Percentiles rank a stretch among this genome's conserved stretches.
phyloP scores from a whole-genome alignment of 768 basidiomycete species.

The Neoboletus brunneissimus region DNA sequence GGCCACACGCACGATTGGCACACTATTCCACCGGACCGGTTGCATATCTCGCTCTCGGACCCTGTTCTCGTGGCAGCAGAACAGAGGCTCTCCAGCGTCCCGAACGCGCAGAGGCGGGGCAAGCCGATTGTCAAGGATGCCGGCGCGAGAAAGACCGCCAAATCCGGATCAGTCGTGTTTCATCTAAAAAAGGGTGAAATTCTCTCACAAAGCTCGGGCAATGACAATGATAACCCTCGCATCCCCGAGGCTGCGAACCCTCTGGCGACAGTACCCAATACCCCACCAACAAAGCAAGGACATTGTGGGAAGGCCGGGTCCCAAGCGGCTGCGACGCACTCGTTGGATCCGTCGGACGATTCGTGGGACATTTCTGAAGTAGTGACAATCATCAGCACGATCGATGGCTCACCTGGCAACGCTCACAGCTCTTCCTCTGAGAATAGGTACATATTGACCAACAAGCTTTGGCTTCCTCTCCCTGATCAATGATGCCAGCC shows the following conservation, averaged over 20 bases:
- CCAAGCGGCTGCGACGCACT: neutral
- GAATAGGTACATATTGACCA: slow-evolving; percentile 12
- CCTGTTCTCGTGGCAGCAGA: slow-evolving; percentile 23
- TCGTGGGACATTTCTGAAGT: slow-evolving; percentile 9
- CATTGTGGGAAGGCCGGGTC: neutral
- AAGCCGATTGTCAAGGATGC: neutral
- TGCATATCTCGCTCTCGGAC: slow-evolving; percentile 23
- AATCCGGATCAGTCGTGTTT: neutral
- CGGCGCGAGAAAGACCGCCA: neutral
- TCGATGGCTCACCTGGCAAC: neutral
- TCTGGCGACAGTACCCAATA: neutral
- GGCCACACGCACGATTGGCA: slow-evolving; percentile 11
- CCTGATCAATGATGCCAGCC: slow-evolving; percentile 10
- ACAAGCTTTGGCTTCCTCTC: neutral
- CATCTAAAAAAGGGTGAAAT: neutral
- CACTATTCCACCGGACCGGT: slow-evolving; percentile 10
- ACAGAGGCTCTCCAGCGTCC: slow-evolving; percentile 3
- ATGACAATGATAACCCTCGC: neutral
- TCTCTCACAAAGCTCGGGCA: neutral
- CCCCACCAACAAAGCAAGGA: neutral
- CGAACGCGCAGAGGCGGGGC: neutral
- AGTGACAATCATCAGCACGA: neutral
- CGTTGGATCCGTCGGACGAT: slow-evolving; percentile 1
- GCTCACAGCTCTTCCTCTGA: neutral
- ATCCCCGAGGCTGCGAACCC: neutral